A percentile compares a stretch with the other conserved stretches of the same genome.
phyloP scores from a whole-genome alignment of 495 filamentous ascomycete genomes.

The Hypoxylon crocopeplum region DNA sequence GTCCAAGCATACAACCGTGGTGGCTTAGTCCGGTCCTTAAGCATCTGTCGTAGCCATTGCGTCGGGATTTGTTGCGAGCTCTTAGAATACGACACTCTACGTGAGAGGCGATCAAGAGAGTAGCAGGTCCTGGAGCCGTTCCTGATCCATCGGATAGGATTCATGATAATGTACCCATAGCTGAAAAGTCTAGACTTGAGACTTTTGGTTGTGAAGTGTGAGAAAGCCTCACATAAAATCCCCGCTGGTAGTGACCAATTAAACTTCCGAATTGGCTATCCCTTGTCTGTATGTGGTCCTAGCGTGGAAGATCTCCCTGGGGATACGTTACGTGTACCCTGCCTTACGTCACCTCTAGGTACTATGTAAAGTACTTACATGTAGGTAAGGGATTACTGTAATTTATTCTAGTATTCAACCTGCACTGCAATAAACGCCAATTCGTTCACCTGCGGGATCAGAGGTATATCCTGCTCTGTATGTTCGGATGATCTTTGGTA shows the following conservation, averaged over 20 bases:
- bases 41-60: conserved; percentile 32
- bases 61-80: conserved; percentile 6
- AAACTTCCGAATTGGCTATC: neutral
- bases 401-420: too few species aligned
- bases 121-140: neutral
- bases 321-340: too few species aligned
- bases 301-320: neutral
- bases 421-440: too few species aligned
- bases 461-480: too few species aligned
- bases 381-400: too few species aligned
- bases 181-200: neutral
- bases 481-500: too few species aligned
- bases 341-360: too few species aligned
- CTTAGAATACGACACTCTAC: neutral
- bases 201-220: neutral
- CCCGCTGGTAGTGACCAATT: conserved; percentile 2
- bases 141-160: conserved; percentile 8
- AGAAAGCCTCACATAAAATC: neutral
- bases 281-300: neutral
- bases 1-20: conserved; percentile 46
- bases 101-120: neutral
- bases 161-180: neutral
- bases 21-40: conserved; percentile 24
- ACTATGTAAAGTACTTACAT: neutral
- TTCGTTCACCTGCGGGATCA: too few species aligned